A percentile compares a stretch with the other conserved stretches of the same genome.
These are phyloP conservation scores for Setaria italica DNA, from an alignment of 202 grass and related monocot genomes.

Conservation along the genomic window DNA sequence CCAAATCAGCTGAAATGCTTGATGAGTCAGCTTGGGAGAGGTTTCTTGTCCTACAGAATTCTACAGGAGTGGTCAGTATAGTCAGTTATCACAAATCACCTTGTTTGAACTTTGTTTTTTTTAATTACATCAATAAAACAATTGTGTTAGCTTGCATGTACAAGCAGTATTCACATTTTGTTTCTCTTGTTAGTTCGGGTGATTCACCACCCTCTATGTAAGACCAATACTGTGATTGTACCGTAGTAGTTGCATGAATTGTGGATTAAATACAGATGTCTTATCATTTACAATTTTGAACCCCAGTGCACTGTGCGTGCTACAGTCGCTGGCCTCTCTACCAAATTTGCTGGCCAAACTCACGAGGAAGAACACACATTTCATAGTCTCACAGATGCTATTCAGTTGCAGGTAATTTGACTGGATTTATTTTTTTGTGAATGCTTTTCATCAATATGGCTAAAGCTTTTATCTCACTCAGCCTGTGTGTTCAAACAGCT, in stretches of 20 bases:
- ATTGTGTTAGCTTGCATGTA: conserved; percentile 21
- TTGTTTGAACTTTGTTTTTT: conserved; percentile 7
- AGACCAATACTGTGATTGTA: conserved; percentile 5
- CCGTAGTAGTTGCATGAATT: conserved; percentile 7
- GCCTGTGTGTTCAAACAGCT: conserved; percentile 60
- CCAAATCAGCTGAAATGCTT: conserved; percentile 49
- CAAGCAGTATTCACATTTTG: conserved; percentile 25
- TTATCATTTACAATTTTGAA: conserved; percentile 51
- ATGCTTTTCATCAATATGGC: conserved; percentile 31
- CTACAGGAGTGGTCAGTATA: conserved; percentile 86
- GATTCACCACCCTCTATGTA: neutral
- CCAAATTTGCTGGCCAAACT: conserved; percentile 47
- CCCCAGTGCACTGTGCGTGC: conserved; percentile 78
- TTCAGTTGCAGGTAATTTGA: conserved; percentile 50
- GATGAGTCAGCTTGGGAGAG: conserved; percentile 76
- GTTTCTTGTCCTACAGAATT: conserved; percentile 89
- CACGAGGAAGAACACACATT: conserved; percentile 52
- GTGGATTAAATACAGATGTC: conserved; percentile 20
- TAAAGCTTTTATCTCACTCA: conserved; percentile 37
- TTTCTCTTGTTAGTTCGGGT: neutral
- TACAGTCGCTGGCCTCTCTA: conserved; percentile 65
- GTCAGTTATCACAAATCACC: conserved; percentile 18
- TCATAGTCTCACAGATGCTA: conserved; percentile 73
- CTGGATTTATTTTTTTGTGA: conserved; percentile 11
- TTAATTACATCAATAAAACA: neutral